phyloP scores from a whole-genome alignment of 805 yeast species.

The Saturnispora silvae region DNA sequence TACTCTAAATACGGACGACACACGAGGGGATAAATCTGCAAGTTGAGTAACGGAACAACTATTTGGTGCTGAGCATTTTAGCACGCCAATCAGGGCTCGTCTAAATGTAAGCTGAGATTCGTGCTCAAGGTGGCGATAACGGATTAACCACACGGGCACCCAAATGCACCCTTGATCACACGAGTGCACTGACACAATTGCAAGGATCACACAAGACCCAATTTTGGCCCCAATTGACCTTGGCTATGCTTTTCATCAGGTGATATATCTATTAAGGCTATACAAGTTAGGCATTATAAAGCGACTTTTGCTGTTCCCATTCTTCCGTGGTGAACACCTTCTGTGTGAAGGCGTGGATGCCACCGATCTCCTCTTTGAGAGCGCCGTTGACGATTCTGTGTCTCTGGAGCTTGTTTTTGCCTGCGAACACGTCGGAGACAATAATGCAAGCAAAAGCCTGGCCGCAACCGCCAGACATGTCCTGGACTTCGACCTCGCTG shows the following conservation, averaged over 20 bases:
- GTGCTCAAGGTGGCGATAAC: too few species aligned
- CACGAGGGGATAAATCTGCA: too few species aligned
- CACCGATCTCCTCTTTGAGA: slow-evolving; percentile 72
- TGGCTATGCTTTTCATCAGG: not conserved
- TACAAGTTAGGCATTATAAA: slow-evolving; percentile 11
- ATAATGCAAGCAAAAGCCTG: slow-evolving; percentile 93
- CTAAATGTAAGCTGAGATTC: too few species aligned
- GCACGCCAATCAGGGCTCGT: too few species aligned
- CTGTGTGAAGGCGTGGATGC: slow-evolving; percentile 92
- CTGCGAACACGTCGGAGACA: slow-evolving; percentile 58
- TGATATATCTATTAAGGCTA: not conserved
- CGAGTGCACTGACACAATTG: too few species aligned
- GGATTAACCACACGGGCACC: too few species aligned
- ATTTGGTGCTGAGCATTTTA: too few species aligned
- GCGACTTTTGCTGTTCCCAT: slow-evolving; percentile 44
- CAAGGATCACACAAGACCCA: too few species aligned
- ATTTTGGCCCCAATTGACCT: not conserved
- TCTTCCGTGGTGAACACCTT: slow-evolving; percentile 83
- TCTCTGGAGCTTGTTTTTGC: slow-evolving; percentile 76
- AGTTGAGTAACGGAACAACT: too few species aligned
- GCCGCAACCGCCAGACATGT: slow-evolving; percentile 91
- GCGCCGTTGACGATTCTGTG: slow-evolving; percentile 77
- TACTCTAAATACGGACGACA: too few species aligned
- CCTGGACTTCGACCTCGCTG: slow-evolving; percentile 58
- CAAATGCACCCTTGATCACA: too few species aligned